phyloP scores from a whole-genome alignment of 176 grass and related monocot species.

The Coix lacrymajobi region DNA sequence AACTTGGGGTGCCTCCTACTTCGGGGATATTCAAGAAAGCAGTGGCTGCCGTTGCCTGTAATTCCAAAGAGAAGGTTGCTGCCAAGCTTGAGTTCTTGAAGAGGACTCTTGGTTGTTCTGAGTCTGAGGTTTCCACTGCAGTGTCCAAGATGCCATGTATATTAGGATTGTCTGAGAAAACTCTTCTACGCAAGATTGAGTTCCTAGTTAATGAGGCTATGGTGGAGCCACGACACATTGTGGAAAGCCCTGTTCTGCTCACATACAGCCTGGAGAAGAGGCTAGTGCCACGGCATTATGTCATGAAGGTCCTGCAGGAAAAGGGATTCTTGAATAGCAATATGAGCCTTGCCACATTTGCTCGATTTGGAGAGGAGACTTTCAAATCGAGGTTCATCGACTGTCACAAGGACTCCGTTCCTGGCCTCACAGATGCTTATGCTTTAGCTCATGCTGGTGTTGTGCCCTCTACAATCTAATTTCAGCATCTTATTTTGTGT shows the following conservation, averaged over 20 bases:
- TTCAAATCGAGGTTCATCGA: not conserved
- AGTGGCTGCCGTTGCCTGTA: not conserved
- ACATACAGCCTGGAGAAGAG: not conserved
- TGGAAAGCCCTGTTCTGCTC: not conserved
- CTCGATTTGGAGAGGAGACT: not conserved
- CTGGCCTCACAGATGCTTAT: too few relatives aligned
- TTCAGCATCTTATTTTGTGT: too few relatives aligned
- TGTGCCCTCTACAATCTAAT: too few relatives aligned
- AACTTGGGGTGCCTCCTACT: slow-evolving; percentile 16
- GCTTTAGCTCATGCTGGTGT: not conserved
- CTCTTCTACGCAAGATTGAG: not conserved
- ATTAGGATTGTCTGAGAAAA: not conserved
- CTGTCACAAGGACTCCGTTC: not conserved
- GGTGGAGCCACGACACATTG: not conserved
- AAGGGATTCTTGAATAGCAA: not conserved
- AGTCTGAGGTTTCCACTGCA: not conserved
- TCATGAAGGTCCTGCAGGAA: not conserved
- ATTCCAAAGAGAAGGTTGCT: not conserved
- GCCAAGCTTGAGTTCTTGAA: not conserved
- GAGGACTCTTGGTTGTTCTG: not conserved
- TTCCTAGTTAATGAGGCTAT: not conserved
- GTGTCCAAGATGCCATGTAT: not conserved
- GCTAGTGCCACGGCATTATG: not conserved
- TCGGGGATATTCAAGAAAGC: slow-evolving; percentile 12
- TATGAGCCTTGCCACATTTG: not conserved